A percentile compares a stretch with the other conserved stretches of the same genome.
Evolutionary conservation across 2,329 filamentous ascomycete genomes (phyloP).

Genomic region (Penicillium sp.): DNA sequence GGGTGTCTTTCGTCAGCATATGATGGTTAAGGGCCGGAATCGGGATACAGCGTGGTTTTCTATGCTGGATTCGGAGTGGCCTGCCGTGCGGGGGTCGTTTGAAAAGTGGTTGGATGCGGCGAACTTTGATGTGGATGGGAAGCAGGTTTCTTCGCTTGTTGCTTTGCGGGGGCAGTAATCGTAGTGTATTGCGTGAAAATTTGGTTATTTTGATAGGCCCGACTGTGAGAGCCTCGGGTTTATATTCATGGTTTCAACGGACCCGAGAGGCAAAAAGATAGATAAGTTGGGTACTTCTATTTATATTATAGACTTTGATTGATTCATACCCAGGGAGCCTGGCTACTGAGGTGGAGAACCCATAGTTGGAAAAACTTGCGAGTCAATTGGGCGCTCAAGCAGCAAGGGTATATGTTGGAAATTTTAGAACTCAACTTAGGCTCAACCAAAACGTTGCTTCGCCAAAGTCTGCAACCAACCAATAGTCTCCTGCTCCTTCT

Average conservation of each 20-base stretch:
- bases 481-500: constrained; percentile 82
- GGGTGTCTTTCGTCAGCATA: constrained; percentile 60
- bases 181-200: background rate
- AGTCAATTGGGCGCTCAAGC: background rate
- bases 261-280: background rate
- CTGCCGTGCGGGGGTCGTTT: constrained; percentile 10
- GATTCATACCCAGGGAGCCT: background rate
- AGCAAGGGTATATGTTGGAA: background rate
- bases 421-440: background rate
- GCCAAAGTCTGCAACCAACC: constrained; percentile 77
- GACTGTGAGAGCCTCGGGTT: background rate
- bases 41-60: constrained; percentile 51
- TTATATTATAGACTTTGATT: background rate
- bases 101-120: constrained; percentile 16
- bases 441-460: constrained; percentile 70
- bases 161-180: constrained; percentile 5
- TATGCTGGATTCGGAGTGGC: constrained; percentile 19
- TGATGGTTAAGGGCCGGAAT: constrained; percentile 57
- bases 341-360: background rate
- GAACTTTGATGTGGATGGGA: constrained; percentile 17
- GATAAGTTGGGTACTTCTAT: background rate
- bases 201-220: background rate
- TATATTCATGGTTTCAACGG: background rate
- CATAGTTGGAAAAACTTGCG: background rate
- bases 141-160: constrained; percentile 6